phyloP scores from a whole-genome alignment of 1,139 yeast species.

The Yamadazyma sp. region DNA sequence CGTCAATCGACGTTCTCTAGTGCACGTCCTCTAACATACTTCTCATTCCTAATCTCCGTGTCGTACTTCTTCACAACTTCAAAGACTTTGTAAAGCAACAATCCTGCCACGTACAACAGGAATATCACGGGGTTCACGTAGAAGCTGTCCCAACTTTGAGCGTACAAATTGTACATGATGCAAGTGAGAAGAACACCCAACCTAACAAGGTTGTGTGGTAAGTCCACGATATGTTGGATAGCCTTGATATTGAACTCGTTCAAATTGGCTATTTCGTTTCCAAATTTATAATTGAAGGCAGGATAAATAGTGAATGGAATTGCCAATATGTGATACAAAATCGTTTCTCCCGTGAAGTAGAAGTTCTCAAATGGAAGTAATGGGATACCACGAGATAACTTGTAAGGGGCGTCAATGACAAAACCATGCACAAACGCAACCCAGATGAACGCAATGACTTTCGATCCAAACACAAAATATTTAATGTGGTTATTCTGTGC shows the following conservation, averaged over 20 bases:
- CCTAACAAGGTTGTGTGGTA: background rate
- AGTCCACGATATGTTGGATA: background rate
- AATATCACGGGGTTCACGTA: background rate
- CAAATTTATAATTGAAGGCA: background rate
- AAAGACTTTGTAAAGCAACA: background rate
- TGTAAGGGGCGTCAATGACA: constrained; percentile 27
- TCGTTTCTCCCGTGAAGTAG: background rate
- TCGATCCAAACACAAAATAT: background rate
- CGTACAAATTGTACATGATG: background rate
- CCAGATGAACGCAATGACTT: constrained; percentile 10
- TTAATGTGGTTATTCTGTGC: background rate
- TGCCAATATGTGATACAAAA: background rate
- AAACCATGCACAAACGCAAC: constrained; percentile 25
- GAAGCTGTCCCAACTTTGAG: background rate
- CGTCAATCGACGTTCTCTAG: constrained; percentile 49
- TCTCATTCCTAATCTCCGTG: constrained; percentile 56
- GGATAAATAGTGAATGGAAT: constrained; percentile 1
- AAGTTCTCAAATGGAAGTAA: constrained; percentile 1
- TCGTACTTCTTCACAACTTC: constrained; percentile 22
- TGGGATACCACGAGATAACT: constrained; percentile 10
- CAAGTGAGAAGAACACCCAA: background rate
- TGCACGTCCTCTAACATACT: constrained; percentile 62
- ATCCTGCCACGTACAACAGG: constrained; percentile 6
- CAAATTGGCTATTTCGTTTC: background rate
- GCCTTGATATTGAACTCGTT: background rate